Evolutionary conservation across 495 filamentous ascomycete species (phyloP), one percentile per base, ranked within the genome.

Genomic region (Lineolata rhizophorae): DNA sequence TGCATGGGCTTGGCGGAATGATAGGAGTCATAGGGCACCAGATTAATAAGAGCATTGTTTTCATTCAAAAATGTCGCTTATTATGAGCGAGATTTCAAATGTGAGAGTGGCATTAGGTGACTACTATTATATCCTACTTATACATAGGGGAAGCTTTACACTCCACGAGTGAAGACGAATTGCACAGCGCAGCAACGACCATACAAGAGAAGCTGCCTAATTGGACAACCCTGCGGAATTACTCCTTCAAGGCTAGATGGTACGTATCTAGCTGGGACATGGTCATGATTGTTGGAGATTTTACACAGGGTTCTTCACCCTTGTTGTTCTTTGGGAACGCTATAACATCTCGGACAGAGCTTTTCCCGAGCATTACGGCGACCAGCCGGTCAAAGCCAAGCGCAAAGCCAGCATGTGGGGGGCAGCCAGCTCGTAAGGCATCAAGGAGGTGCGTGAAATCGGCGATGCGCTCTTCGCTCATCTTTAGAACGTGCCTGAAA

Each of bases 371-470:
- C 57, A 95, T 65, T 3, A 91, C 59, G 4, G 87, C 71, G n/a
- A 87, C 57, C 19, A 95, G 54, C 22, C 87, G 69, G 45, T 97
- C 87, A 45, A 92, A 92, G 0, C 87, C 87, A 11, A 97, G 53
- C 0, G 87, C 87, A 28, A 97, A 69, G 0, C 87, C 87, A 0
- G 87, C 85, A 52, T 97, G 87, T 1, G 87, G 87, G n/a, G 87
- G 90, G 64, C 87, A 97, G 3, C 87, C 87, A 0, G 81, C 72
- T 4, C 69, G 52, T 5, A 97, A 63, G 0, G 80, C 82, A 32
- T 78, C 64, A 5, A 95, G 60, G 2, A 97, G 61, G 50, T 94
- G 87, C 3, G 62, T 60, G 47, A 95, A 95, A 27, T 90, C 72
- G 2, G 55, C 53, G 5, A 94, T 43, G 11, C 77, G 66, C 34